phyloP scores from a whole-genome alignment of 202 grass and related monocot genomes.

The Digitaria exilis region DNA sequence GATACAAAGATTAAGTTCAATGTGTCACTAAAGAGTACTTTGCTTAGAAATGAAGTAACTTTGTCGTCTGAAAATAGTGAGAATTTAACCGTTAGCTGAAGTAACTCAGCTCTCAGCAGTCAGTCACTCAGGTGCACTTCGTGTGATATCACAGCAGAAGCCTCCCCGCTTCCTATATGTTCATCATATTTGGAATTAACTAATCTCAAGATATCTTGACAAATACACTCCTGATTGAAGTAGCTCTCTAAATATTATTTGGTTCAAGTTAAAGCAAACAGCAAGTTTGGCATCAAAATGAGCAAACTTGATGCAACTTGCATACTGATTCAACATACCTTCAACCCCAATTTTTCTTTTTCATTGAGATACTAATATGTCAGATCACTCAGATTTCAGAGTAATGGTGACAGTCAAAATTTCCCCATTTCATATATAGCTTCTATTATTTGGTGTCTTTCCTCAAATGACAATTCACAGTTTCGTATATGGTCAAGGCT shows the following conservation, averaged over 20 bases:
- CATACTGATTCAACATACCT: background rate
- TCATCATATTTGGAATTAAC: background rate
- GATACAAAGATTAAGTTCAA: background rate
- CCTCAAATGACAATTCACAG: background rate
- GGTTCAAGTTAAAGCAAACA: background rate
- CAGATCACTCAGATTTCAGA: too few species aligned
- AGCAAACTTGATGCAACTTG: constrained; percentile 11
- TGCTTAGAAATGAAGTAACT: background rate
- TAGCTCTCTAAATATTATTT: background rate
- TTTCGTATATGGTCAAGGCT: background rate
- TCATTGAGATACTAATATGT: too few species aligned
- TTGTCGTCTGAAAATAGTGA: background rate
- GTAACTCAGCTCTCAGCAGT: background rate
- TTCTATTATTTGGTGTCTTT: background rate
- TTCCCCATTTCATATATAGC: background rate
- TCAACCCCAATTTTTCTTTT: background rate
- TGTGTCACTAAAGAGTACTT: background rate
- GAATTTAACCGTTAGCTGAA: background rate
- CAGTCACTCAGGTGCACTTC: background rate
- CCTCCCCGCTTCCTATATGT: background rate
- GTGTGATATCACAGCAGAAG: background rate
- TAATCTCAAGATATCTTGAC: background rate
- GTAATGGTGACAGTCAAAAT: background rate
- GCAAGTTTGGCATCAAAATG: background rate
- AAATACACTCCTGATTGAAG: background rate